Base-by-base conservation (phyloP, 2,329 filamentous ascomycete genomes). In the Ilyonectria robusta region DNA sequence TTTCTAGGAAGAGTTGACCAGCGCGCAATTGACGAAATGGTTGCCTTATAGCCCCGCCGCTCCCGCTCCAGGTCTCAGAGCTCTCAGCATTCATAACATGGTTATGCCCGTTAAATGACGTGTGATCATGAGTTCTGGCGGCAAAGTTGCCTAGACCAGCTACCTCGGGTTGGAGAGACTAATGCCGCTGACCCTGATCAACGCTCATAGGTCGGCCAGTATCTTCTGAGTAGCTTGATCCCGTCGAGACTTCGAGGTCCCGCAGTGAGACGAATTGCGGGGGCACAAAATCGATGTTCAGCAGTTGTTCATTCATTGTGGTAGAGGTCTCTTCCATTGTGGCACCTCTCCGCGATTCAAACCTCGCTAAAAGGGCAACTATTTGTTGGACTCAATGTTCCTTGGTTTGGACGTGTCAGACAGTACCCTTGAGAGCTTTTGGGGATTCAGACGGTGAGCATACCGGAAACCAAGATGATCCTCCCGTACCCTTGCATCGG, bases 181-280 rank as follows among this genome's bases (percentile, higher is more conserved):
- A 65, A 65, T 59, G 40, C 21, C 47, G 35, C 51, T 54, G 29
- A 31, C 48, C 62, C 40, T 65, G 55, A 19, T 31, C 29, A 54
- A 29, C 21, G 21, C 17, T 10, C 26, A 29, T 47, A 40, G 10
- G 9, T 13, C 23, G 26, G 15, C 10, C 47, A 29, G 46, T 26
- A 17, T 48, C 46, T 48, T 19, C 37, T 15, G 29, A 15, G 7
- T 62, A 19, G n/a, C 40, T 13, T 13, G 23, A 55, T 15, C n/a
- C 44, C 6, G 44, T 7, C 21, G 15, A 23, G 35, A 23, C 5
- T 17, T 55, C 55, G 15, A 54, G 17, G 15, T 55, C 46, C 11
- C 37, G 31, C 31, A 48, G 10, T 21, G 29, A 40, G 11, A 48
- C 55, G 21, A 37, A 59, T 55, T 47, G 47, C 35, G 55, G 60